phyloP scores from a whole-genome alignment of 2,329 filamentous ascomycete genomes.

The Plectosphaerella sp. region DNA sequence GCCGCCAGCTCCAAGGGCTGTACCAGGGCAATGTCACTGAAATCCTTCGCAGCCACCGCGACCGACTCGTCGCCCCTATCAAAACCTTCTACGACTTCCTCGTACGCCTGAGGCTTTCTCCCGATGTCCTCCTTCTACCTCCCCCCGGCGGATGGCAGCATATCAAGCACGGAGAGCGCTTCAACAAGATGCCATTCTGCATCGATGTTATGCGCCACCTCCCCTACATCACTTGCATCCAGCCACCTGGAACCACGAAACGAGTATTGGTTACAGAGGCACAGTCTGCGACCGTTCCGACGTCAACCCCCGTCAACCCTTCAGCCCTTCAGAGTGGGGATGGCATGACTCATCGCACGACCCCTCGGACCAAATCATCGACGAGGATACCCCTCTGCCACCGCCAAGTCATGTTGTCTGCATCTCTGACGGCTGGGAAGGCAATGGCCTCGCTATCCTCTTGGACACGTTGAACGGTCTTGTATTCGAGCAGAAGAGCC shows the following conservation, averaged over 20 bases:
- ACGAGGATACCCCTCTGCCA: background rate
- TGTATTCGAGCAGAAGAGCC: background rate
- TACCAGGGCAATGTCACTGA: background rate
- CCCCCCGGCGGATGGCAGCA: background rate
- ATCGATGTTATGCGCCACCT: background rate
- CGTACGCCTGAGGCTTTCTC: background rate
- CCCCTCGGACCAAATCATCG: too few species aligned
- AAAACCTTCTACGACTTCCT: background rate
- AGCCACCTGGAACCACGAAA: background rate
- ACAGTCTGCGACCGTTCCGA: background rate
- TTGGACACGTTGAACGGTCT: background rate
- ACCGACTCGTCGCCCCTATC: background rate
- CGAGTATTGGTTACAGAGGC: background rate
- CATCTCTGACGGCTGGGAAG: background rate
- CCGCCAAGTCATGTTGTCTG: background rate
- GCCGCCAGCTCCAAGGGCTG: background rate
- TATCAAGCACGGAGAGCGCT: background rate
- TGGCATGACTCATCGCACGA: too few species aligned
- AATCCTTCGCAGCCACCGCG: background rate
- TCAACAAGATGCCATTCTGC: background rate
- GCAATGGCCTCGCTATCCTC: background rate
- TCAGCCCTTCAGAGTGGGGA: background rate
- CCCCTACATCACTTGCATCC: background rate
- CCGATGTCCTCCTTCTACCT: background rate
- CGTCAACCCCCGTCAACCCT: background rate